These are phyloP conservation scores for Fistulinella cinereoalba DNA, from an alignment of 1,284 basidiomycete genomes.

Conservation along the genomic window DNA sequence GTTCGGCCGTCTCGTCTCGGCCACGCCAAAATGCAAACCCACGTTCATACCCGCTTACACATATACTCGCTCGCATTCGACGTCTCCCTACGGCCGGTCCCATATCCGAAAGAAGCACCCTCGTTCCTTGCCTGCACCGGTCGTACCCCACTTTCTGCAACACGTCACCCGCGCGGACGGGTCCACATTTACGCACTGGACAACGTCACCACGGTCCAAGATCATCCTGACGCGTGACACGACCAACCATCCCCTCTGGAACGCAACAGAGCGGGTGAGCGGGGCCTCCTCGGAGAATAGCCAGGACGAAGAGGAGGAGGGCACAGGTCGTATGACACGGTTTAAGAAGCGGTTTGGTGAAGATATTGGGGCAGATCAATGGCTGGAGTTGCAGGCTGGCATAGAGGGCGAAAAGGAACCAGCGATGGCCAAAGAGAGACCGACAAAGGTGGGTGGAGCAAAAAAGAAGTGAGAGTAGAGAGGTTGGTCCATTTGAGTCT, in stretches of 20 bases:
- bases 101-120: constrained; percentile 71
- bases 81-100: constrained; percentile 71
- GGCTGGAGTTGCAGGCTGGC: constrained; percentile 25
- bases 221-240: constrained; percentile 79
- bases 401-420: constrained; percentile 31
- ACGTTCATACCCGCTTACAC: constrained; percentile 6
- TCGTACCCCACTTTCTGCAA: constrained; percentile 83
- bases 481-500: too few relatives aligned
- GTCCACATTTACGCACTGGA: constrained; percentile 82
- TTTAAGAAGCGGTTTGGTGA: constrained; percentile 77
- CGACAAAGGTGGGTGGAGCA: not conserved
- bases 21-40: not conserved
- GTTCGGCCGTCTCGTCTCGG: constrained; percentile 12
- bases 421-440: constrained; percentile 26
- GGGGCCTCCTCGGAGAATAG: constrained; percentile 59
- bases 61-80: constrained; percentile 48
- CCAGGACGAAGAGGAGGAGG: constrained; percentile 66
- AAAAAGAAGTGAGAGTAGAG: constrained; percentile 29
- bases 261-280: constrained; percentile 48
- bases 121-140: constrained; percentile 69
- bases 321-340: constrained; percentile 73
- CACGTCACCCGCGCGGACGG: constrained; percentile 81
- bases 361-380: constrained; percentile 44
- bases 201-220: constrained; percentile 76
- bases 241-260: constrained; percentile 83